phyloP scores from a whole-genome alignment of 1,284 basidiomycete species.

The Agaricales sp. region DNA sequence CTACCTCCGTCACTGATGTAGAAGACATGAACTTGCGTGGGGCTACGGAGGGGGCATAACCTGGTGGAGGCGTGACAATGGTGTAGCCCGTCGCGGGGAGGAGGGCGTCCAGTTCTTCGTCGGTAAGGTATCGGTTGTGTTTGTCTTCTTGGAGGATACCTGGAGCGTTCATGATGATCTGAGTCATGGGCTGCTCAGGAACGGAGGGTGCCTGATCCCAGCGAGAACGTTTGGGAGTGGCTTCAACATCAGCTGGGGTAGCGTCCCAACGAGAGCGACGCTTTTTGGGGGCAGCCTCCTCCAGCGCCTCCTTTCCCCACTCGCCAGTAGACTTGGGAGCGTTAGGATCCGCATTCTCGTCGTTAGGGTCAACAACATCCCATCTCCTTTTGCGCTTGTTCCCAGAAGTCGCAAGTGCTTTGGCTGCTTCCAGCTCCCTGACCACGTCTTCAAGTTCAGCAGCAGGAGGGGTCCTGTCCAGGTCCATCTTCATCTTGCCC shows the following conservation, averaged over 20 bases:
- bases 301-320: constrained; percentile 66
- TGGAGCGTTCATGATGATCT: constrained; percentile 80
- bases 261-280: constrained; percentile 93
- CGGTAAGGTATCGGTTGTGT: constrained; percentile 88
- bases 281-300: constrained; percentile 75
- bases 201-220: constrained; percentile 86
- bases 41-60: constrained; percentile 79
- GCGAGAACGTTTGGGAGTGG: constrained; percentile 63
- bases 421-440: constrained; percentile 52
- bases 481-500: constrained; percentile 72
- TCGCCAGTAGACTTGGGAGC: constrained; percentile 42
- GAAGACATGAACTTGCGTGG: constrained; percentile 74
- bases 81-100: constrained; percentile 81
- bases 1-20: constrained; percentile 52
- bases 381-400: constrained; percentile 79
- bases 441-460: constrained; percentile 63
- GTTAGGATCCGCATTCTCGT: constrained; percentile 53
- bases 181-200: constrained; percentile 51
- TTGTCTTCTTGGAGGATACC: constrained; percentile 84
- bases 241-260: constrained; percentile 57
- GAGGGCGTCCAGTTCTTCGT: constrained; percentile 91
- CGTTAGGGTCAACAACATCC: constrained; percentile 75
- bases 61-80: constrained; percentile 89
- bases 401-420: constrained; percentile 35
- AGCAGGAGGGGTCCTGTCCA: constrained; percentile 82